Conservation (phyloP, 2,329 filamentous ascomycete species). For the Neobulgaria alba region DNA sequence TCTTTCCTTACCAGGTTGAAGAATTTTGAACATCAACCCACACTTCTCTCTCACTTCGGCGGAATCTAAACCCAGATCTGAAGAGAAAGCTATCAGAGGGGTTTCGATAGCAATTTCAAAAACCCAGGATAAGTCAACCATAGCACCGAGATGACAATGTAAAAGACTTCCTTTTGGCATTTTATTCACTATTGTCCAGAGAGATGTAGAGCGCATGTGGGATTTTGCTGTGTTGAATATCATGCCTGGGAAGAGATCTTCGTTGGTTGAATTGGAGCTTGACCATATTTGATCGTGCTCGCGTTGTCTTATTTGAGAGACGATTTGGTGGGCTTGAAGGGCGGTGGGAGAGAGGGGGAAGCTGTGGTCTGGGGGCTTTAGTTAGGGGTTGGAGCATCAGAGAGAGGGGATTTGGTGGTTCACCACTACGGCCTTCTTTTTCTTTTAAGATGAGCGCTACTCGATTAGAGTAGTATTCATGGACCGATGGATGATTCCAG, state of each 20-base stretch:
- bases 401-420: no score
- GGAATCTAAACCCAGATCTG: slow-evolving; percentile 44
- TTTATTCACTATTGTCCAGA: slow-evolving; percentile 72
- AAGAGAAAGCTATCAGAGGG: slow-evolving; percentile 61
- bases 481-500: not conserved
- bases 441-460: not conserved
- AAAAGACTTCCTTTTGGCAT: slow-evolving; percentile 87
- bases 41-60: slow-evolving; percentile 43
- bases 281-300: slow-evolving; percentile 66
- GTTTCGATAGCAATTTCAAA: slow-evolving; percentile 62
- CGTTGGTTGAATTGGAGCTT: slow-evolving; percentile 29
- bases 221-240: slow-evolving; percentile 80
- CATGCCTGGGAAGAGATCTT: slow-evolving; percentile 75
- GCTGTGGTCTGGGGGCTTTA: no score
- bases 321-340: slow-evolving; percentile 64
- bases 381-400: no score
- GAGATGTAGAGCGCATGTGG: slow-evolving; percentile 68
- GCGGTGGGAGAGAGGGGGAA: slow-evolving; percentile 69
- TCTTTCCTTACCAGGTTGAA: slow-evolving; percentile 29
- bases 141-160: slow-evolving; percentile 81
- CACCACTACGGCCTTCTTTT: not conserved
- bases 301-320: slow-evolving; percentile 64
- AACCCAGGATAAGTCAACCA: slow-evolving; percentile 75
- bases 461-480: not conserved
- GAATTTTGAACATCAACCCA: slow-evolving; percentile 47